Conservation (phyloP, 495 filamentous ascomycete species). For the Mytilinidion resinicola region DNA sequence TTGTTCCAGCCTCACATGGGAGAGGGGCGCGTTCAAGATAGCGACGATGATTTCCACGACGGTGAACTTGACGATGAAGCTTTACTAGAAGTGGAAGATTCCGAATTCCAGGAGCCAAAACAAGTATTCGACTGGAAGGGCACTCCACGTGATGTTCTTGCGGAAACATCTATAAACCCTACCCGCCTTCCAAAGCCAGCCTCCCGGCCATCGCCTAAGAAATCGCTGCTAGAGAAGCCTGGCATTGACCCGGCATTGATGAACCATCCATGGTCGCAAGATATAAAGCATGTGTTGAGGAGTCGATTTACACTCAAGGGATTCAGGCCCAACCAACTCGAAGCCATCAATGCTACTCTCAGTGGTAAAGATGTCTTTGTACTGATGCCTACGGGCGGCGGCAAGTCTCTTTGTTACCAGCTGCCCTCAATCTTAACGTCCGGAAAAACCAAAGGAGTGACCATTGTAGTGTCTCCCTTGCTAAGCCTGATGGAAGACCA, state of each 20-base stretch:
- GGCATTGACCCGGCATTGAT: constrained; percentile 30
- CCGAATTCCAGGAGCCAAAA: constrained; percentile 45
- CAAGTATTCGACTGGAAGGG: constrained; percentile 25
- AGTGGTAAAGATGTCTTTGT: constrained; percentile 84
- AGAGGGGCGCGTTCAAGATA: constrained; percentile 6
- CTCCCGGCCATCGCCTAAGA: constrained; percentile 15
- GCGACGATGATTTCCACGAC: constrained; percentile 2
- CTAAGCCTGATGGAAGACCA: constrained; percentile 97
- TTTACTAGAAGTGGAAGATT: constrained; percentile 40
- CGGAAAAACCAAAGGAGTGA: constrained; percentile 78
- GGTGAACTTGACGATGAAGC: constrained; percentile 24
- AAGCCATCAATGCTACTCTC: constrained; percentile 91
- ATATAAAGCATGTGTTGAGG: constrained; percentile 70
- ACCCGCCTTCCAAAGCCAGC: background rate
- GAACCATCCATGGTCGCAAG: constrained; percentile 70
- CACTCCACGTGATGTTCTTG: constrained; percentile 44
- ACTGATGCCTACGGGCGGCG: constrained; percentile 95
- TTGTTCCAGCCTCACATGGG: constrained; percentile 24
- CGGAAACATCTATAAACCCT: constrained; percentile 48
- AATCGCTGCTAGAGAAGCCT: constrained; percentile 23
- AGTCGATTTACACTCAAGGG: constrained; percentile 75
- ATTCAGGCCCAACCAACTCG: constrained; percentile 86
- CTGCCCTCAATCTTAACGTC: constrained; percentile 78
- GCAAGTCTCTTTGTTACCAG: constrained; percentile 96
- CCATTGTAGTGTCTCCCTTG: constrained; percentile 88